Evolutionary conservation across 768 basidiomycete genomes (phyloP).

Genomic region (Russula foetens): DNA sequence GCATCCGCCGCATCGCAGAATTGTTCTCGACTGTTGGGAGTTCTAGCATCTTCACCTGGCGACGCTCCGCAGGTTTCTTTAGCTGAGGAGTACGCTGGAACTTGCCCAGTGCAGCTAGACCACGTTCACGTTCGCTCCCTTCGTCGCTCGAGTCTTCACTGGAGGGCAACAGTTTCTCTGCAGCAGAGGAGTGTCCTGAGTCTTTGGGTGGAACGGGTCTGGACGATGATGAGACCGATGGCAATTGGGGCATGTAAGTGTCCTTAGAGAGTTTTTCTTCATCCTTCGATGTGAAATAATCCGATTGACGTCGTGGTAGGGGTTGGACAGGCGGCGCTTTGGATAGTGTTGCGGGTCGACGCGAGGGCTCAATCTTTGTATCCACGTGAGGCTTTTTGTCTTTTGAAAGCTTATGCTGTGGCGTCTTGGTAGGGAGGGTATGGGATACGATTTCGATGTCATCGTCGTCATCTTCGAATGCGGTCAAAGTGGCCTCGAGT

Average conservation of each 20-base stretch:
- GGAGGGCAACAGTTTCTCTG: conserved; percentile 4
- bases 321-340: not conserved
- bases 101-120: conserved; percentile 16
- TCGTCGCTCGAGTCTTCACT: conserved; percentile 37
- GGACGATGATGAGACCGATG: conserved; percentile 31
- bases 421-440: conserved; percentile 19
- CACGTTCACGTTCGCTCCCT: conserved; percentile 31
- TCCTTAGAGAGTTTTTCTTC: conserved; percentile 33
- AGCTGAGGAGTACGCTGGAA: conserved; percentile 32
- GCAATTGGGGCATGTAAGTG: conserved; percentile 28
- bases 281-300: conserved; percentile 25
- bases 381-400: not conserved
- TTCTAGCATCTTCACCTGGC: conserved; percentile 58
- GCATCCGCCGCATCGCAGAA: conserved; percentile 41
- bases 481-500: conserved; percentile 56
- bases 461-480: conserved; percentile 56
- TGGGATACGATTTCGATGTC: conserved; percentile 49
- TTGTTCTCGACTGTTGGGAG: conserved; percentile 37
- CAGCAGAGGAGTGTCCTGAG: not conserved
- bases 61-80: conserved; percentile 47
- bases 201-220: conserved; percentile 12
- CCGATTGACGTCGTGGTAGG: conserved; percentile 13
- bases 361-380: not conserved
- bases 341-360: not conserved
- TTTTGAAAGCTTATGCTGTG: not conserved